phyloP scores from a whole-genome alignment of 2,329 filamentous ascomycete species.

The Beauveria varroae region DNA sequence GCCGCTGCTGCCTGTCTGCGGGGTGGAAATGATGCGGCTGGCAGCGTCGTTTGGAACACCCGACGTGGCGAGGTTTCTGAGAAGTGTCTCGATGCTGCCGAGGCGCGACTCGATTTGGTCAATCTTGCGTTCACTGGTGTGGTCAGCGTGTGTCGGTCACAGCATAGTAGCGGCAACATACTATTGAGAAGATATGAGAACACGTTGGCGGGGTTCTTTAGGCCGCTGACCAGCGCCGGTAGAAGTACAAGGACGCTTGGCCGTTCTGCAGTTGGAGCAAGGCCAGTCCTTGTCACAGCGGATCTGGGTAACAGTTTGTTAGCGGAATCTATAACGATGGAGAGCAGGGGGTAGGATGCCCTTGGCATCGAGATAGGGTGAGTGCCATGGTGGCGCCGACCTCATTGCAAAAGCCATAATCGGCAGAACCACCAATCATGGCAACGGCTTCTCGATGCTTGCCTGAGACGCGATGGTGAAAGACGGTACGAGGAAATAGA shows the following conservation, averaged over 20 bases:
- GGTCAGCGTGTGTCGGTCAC: neutral
- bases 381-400: neutral
- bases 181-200: slow-evolving; percentile 55
- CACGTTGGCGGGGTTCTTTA: slow-evolving; percentile 47
- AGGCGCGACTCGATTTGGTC: slow-evolving; percentile 39
- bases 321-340: neutral
- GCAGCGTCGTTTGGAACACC: slow-evolving; percentile 13
- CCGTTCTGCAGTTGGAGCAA: slow-evolving; percentile 50
- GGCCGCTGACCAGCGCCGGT: slow-evolving; percentile 47
- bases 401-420: neutral
- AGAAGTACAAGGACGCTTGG: slow-evolving; percentile 46
- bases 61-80: slow-evolving; percentile 29
- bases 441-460: neutral
- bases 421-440: neutral
- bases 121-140: slow-evolving; percentile 44
- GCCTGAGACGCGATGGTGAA: neutral
- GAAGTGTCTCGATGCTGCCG: slow-evolving; percentile 36
- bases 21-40: slow-evolving; percentile 17
- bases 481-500: neutral
- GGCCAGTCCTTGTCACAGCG: slow-evolving; percentile 52
- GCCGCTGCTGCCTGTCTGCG: slow-evolving; percentile 20
- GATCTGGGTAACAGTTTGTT: slow-evolving; percentile 32
- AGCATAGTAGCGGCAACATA: slow-evolving; percentile 25
- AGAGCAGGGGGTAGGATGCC: neutral
- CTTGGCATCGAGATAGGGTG: neutral